A percentile compares a stretch with the other conserved stretches of the same genome.
Evolutionary conservation across 2,329 filamentous ascomycete species (phyloP).

Genomic region (Hysterium pulicare): DNA sequence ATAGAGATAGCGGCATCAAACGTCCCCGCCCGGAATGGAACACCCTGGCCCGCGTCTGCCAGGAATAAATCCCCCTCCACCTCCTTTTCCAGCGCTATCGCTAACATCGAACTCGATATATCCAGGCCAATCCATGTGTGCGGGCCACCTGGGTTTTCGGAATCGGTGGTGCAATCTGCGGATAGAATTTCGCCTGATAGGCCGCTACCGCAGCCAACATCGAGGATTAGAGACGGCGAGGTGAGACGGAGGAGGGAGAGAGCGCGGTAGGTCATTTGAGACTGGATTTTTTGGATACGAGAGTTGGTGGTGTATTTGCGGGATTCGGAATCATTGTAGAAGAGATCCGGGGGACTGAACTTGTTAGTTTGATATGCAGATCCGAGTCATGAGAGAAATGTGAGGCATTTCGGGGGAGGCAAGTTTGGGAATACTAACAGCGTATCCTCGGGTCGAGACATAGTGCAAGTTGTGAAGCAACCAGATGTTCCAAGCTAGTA

Average conservation of each 20-base stretch:
- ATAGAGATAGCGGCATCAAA: constrained; percentile 97
- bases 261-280: constrained; percentile 88
- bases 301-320: constrained; percentile 97
- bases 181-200: constrained; percentile 89
- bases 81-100: constrained; percentile 84
- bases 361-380: too few species aligned
- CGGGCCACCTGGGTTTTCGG: constrained; percentile 66
- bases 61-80: constrained; percentile 92
- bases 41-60: constrained; percentile 90
- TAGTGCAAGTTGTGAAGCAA: constrained; percentile 50
- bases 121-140: constrained; percentile 99
- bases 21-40: constrained; percentile 85
- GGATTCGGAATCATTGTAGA: constrained; percentile 94
- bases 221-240: constrained; percentile 81
- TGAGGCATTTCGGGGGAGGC: constrained; percentile 8
- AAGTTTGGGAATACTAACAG: constrained; percentile 57
- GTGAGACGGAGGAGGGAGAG: constrained; percentile 84
- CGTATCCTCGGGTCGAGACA: constrained; percentile 96
- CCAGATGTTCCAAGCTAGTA: too few species aligned
- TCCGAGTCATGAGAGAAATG: too few species aligned
- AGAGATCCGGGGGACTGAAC: constrained; percentile 82
- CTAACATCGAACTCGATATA: constrained; percentile 93
- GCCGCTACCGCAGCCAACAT: constrained; percentile 93
- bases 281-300: constrained; percentile 92
- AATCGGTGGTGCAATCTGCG: constrained; percentile 57